These are phyloP conservation scores for Microcos paniculata DNA, from an alignment of 345 rosid species.

Conservation along the genomic window DNA sequence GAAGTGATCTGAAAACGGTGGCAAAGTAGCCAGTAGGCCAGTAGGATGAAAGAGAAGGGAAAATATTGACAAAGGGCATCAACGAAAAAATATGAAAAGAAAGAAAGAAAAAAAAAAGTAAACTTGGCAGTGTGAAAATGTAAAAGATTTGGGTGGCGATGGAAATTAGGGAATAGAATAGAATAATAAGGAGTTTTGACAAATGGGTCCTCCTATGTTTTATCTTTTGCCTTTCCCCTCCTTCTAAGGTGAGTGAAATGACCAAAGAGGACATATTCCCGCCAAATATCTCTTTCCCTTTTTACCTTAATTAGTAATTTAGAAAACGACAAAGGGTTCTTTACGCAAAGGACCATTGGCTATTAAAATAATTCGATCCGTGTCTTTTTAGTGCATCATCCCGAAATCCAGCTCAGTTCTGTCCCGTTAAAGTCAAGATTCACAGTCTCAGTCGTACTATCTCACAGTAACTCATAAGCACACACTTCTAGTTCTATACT, in stretches of 20 bases:
- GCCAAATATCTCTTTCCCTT: not conserved
- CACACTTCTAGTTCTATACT: not conserved
- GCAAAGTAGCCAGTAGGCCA: not conserved
- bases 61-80: not conserved
- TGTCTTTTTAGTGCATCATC: not conserved
- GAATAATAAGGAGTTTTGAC: not conserved
- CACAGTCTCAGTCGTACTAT: not conserved
- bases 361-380: not conserved
- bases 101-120: not conserved
- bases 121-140: not conserved
- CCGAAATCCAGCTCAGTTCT: constrained; percentile 8
- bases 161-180: not conserved
- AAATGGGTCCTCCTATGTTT: constrained; percentile 7
- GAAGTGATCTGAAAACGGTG: not conserved
- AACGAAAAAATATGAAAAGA: no score
- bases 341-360: not conserved
- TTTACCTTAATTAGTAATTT: not conserved
- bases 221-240: constrained; percentile 4
- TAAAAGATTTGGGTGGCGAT: not conserved
- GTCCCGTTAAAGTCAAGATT: not conserved
- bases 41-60: not conserved
- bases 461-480: not conserved
- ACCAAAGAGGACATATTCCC: constrained; percentile 15
- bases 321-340: constrained; percentile 12
- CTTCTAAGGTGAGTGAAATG: not conserved